Conservation (phyloP, 2,329 filamentous ascomycete species). For the Paecilomyces sp. region DNA sequence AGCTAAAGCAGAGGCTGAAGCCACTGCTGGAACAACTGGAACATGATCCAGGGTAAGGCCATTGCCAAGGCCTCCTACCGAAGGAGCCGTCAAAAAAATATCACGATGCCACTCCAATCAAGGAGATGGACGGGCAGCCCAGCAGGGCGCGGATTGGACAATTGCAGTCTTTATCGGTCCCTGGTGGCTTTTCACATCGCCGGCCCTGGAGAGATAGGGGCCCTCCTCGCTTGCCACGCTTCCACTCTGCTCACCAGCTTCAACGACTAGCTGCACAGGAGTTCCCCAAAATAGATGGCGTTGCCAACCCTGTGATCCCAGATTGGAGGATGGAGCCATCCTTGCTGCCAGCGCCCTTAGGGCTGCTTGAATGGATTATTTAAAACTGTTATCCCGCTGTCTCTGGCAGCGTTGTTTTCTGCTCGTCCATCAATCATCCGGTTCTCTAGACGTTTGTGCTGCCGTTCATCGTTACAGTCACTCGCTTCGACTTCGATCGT, state of each 20-base stretch:
- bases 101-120: neutral
- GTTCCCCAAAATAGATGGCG: neutral
- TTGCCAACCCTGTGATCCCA: neutral
- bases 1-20: neutral
- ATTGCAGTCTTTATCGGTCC: neutral
- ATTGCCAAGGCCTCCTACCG: neutral
- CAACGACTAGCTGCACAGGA: neutral
- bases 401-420: neutral
- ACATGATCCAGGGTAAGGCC: neutral
- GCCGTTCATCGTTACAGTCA: neutral
- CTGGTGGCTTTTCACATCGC: neutral
- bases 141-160: neutral
- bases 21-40: neutral
- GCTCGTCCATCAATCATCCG: neutral
- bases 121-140: neutral
- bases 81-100: neutral
- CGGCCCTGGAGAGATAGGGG: neutral
- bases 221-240: neutral
- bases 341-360: neutral
- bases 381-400: neutral
- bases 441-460: neutral
- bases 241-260: neutral
- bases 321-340: neutral
- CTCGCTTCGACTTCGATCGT: slow-evolving; percentile 3
- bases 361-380: neutral